Conservation (phyloP, 305 asterid species). For the Fraxinus albicans region DNA sequence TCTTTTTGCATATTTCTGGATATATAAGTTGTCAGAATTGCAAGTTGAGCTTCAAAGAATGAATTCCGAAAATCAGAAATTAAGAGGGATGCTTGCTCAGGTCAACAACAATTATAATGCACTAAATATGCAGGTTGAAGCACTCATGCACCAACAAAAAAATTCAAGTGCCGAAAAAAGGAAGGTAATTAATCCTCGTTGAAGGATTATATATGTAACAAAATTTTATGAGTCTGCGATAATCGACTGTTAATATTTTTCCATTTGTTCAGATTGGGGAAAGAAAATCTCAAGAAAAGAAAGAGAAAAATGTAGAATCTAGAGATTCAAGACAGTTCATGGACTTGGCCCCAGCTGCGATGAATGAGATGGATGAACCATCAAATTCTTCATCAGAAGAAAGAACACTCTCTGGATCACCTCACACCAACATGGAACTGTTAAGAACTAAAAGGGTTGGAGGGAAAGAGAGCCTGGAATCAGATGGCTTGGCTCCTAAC, state of each 20-base stretch:
- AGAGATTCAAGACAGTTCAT: conserved; percentile 20
- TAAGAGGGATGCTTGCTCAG: conserved; percentile 56
- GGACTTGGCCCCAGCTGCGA: conserved; percentile 34
- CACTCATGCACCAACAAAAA: conserved; percentile 25
- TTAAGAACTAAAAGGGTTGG: conserved; percentile 41
- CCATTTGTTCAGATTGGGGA: conserved; percentile 8
- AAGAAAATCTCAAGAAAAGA: conserved; percentile 21
- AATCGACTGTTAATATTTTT: not conserved
- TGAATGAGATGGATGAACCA: conserved; percentile 22
- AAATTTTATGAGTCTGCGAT: not conserved
- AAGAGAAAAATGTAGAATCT: not conserved
- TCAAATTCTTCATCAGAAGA: conserved; percentile 40
- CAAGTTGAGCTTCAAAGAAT: conserved; percentile 47
- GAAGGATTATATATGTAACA: not conserved
- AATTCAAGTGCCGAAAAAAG: conserved; percentile 17
- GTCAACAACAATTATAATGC: conserved; percentile 53
- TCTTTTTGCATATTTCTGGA: not conserved
- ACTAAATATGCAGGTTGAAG: conserved; percentile 53
- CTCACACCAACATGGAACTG: conserved; percentile 26
- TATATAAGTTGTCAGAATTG: conserved; percentile 36
- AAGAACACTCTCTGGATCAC: conserved; percentile 37
- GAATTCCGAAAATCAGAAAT: conserved; percentile 51
- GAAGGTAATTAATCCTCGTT: not conserved
- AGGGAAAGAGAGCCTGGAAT: conserved; percentile 28
- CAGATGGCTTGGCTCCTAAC: not conserved